Percentiles rank a stretch among this genome's conserved stretches.
Evolutionary conservation across 2,329 filamentous ascomycete species (phyloP).

Genomic region (Penicillium nordicum): DNA sequence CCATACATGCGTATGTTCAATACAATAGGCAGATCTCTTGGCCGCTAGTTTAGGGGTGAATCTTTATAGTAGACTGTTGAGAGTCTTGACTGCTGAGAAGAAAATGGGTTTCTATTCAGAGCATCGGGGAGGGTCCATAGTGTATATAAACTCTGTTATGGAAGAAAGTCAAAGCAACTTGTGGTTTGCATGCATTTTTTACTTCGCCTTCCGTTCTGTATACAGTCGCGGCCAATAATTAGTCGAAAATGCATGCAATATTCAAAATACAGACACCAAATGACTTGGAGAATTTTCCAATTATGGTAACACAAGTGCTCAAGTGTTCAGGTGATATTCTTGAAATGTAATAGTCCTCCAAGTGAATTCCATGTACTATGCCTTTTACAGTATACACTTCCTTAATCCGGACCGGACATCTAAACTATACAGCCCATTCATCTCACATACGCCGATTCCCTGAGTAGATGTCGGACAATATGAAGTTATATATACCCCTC

Average conservation of each 20-base stretch:
- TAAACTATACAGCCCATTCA: neutral
- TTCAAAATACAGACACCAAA: neutral
- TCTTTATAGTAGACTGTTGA: no score
- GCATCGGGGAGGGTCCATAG: no score
- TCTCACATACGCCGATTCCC: neutral
- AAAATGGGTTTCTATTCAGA: no score
- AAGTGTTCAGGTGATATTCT: neutral
- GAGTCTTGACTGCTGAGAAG: no score
- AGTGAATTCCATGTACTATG: neutral
- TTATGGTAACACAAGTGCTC: neutral
- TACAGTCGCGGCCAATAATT: neutral
- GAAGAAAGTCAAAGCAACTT: no score
- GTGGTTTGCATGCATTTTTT: no score
- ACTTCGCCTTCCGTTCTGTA: neutral
- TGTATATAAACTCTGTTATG: no score
- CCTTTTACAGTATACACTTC: no score
- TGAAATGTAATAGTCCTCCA: neutral
- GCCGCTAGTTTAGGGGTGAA: no score
- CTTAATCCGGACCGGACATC: neutral
- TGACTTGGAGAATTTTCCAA: neutral
- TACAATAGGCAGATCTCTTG: no score
- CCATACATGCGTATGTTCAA: no score
- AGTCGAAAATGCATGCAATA: neutral
- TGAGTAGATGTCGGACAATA: neutral
- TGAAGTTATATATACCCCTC: neutral